Conservation (phyloP, 495 filamentous ascomycete genomes). For the Chlorociboria aeruginascens region DNA sequence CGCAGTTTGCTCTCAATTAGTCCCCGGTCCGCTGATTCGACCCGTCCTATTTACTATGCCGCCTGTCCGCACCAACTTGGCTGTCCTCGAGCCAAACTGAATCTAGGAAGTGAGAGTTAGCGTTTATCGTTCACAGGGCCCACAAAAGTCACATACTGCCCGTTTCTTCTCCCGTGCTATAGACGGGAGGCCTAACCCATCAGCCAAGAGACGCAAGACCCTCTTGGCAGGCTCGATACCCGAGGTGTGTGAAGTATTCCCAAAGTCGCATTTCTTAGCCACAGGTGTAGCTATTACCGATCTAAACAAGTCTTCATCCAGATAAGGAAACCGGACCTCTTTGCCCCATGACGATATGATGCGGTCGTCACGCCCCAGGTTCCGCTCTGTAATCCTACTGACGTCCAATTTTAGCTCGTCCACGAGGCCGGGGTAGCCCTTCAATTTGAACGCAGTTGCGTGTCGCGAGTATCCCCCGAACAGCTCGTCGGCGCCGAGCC, state of each 20-base stretch:
- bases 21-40: no score
- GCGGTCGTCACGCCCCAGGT: constrained; percentile 87
- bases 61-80: no score
- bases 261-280: constrained; percentile 80
- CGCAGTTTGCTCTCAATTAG: no score
- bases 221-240: constrained; percentile 67
- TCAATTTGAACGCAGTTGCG: constrained; percentile 54
- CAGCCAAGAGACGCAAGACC: constrained; percentile 66
- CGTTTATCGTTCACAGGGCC: background rate
- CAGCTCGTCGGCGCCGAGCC: constrained; percentile 90
- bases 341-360: constrained; percentile 82
- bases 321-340: constrained; percentile 83
- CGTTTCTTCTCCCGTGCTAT: constrained; percentile 83
- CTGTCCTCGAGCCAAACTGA: constrained; percentile 76
- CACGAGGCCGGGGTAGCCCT: constrained; percentile 57
- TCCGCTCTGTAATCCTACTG: constrained; percentile 74
- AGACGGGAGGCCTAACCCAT: constrained; percentile 52
- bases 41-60: no score
- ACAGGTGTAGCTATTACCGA: constrained; percentile 67
- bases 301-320: constrained; percentile 74
- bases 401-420: constrained; percentile 83
- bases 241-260: constrained; percentile 22
- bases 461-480: constrained; percentile 91
- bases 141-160: constrained; percentile 39
- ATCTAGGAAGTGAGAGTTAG: constrained; percentile 33